Conservation (phyloP, 495 filamentous ascomycete genomes). For the Podospora appendiculata region DNA sequence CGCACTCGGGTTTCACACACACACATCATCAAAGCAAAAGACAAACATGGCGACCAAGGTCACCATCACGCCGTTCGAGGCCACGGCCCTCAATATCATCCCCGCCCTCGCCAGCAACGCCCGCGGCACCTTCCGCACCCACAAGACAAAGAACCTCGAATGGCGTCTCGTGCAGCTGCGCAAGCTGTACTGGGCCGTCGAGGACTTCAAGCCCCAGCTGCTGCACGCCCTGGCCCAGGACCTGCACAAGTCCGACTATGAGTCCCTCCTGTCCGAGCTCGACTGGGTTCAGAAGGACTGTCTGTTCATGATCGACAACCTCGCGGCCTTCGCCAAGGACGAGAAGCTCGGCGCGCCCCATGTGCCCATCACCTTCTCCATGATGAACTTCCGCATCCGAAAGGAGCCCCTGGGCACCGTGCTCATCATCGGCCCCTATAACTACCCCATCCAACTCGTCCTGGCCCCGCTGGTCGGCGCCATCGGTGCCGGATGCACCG, state of each 20-base stretch:
- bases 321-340: slow-evolving; percentile 76
- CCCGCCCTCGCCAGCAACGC: slow-evolving; percentile 46
- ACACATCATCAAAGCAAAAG: neutral
- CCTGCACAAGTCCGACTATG: slow-evolving; percentile 63
- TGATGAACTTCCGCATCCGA: slow-evolving; percentile 65
- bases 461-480: slow-evolving; percentile 78
- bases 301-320: slow-evolving; percentile 62
- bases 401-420: slow-evolving; percentile 85
- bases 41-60: slow-evolving; percentile 25
- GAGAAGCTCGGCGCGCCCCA: slow-evolving; percentile 55
- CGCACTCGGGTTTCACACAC: neutral
- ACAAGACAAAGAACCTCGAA: slow-evolving; percentile 72
- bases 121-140: slow-evolving; percentile 59
- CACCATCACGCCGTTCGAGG: slow-evolving; percentile 51
- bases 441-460: slow-evolving; percentile 79
- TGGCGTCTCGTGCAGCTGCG: slow-evolving; percentile 81
- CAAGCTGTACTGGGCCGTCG: slow-evolving; percentile 86
- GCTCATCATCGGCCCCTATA: slow-evolving; percentile 86
- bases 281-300: slow-evolving; percentile 72
- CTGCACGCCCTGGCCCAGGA: slow-evolving; percentile 65
- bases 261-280: slow-evolving; percentile 62
- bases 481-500: slow-evolving; percentile 86
- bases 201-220: slow-evolving; percentile 64
- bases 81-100: slow-evolving; percentile 61
- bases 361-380: slow-evolving; percentile 55